Evolutionary conservation across 805 yeast genomes (phyloP).

Genomic region (Ogataea thermomethanolica): DNA sequence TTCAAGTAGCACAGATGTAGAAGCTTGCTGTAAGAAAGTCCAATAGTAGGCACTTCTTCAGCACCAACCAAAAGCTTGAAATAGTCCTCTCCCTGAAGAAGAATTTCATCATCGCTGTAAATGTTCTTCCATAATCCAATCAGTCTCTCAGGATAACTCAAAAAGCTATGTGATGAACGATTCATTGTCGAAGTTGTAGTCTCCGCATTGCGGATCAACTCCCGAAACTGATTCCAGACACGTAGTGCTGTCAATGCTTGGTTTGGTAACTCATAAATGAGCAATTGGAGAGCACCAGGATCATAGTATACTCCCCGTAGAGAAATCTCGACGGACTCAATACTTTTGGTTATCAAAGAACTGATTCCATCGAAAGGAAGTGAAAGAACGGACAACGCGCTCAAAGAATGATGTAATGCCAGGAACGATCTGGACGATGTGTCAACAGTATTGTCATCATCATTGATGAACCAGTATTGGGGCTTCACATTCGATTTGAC

Average conservation of each 20-base stretch:
- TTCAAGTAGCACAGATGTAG: slow-evolving; percentile 48
- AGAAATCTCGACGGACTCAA: slow-evolving; percentile 63
- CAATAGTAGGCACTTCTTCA: slow-evolving; percentile 45
- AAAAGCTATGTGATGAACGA: slow-evolving; percentile 17
- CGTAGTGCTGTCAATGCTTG: slow-evolving; percentile 60
- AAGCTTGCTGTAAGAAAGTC: slow-evolving; percentile 44
- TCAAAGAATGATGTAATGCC: slow-evolving; percentile 26
- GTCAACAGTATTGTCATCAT: slow-evolving; percentile 17
- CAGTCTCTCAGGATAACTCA: slow-evolving; percentile 29
- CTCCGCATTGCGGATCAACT: slow-evolving; percentile 28
- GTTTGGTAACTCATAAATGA: slow-evolving; percentile 57
- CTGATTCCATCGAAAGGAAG: slow-evolving; percentile 33
- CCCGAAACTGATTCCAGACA: slow-evolving; percentile 36
- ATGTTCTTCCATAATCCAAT: slow-evolving; percentile 55
- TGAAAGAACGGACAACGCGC: slow-evolving; percentile 22
- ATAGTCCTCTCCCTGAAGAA: slow-evolving; percentile 43
- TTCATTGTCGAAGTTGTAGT: slow-evolving; percentile 17
- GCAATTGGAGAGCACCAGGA: slow-evolving; percentile 30
- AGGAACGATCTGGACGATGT: slow-evolving; percentile 20
- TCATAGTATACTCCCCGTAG: slow-evolving; percentile 48
- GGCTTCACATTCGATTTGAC: slow-evolving; percentile 24
- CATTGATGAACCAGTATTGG: slow-evolving; percentile 29
- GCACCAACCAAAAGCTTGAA: slow-evolving; percentile 50
- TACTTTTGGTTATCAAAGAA: slow-evolving; percentile 45
- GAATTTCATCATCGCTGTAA: slow-evolving; percentile 34